Conservation (phyloP, 345 rosid genomes). For the Chamaenerion angustifolium region DNA sequence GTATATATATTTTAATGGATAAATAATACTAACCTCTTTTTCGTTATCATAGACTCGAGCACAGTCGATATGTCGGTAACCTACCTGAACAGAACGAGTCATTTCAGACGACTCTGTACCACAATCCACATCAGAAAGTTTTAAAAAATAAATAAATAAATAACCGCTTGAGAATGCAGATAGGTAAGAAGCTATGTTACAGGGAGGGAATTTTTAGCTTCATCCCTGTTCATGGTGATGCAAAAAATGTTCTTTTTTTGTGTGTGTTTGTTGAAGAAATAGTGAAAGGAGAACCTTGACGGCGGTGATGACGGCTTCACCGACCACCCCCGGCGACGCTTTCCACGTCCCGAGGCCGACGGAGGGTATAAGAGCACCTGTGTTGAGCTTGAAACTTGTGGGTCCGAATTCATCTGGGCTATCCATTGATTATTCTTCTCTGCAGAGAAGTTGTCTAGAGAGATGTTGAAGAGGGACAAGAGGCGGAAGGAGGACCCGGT, state of each 20-base stretch:
- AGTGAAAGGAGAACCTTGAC: constrained; percentile 18
- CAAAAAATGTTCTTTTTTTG: no score
- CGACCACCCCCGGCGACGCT: constrained; percentile 32
- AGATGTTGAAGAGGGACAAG: no score
- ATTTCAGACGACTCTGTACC: neutral
- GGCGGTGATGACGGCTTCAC: constrained; percentile 24
- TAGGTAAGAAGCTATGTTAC: no score
- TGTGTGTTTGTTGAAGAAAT: neutral
- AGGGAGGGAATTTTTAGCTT: no score
- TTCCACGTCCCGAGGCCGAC: constrained; percentile 53
- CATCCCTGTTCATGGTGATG: no score
- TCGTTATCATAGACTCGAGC: constrained; percentile 36
- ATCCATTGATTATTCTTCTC: constrained; percentile 11
- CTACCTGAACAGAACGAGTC: constrained; percentile 20
- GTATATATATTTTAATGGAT: no score
- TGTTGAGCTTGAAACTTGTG: constrained; percentile 30
- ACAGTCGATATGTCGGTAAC: constrained; percentile 39
- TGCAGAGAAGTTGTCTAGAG: neutral
- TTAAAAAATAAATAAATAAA: neutral
- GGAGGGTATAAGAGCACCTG: constrained; percentile 32
- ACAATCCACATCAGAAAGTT: no score
- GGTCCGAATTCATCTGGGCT: constrained; percentile 12
- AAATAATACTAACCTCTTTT: constrained; percentile 46
- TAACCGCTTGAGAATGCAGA: no score
- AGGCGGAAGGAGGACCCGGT: neutral